These are phyloP conservation scores for Mesembryanthemum crystallinum DNA, from an alignment of 148 eudicot genomes.

Conservation along the genomic window DNA sequence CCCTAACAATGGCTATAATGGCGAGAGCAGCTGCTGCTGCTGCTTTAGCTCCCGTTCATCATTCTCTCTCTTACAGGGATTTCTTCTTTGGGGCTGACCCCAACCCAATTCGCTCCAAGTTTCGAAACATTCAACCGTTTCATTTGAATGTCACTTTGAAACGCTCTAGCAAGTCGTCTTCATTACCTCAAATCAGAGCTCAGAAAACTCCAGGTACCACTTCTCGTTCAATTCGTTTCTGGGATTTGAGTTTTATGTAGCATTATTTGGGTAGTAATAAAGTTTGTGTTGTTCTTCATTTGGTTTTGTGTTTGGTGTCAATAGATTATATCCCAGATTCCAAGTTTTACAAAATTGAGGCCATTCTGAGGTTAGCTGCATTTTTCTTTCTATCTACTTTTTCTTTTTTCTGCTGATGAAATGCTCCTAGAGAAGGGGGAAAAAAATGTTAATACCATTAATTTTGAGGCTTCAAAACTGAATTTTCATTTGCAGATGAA, in stretches of 20 bases:
- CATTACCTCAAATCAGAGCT: conserved; percentile 45
- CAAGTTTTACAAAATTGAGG: conserved; percentile 85
- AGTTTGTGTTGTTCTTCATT: background rate
- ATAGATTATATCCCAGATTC: conserved; percentile 63
- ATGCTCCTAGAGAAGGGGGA: too few species aligned
- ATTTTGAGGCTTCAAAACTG: too few species aligned
- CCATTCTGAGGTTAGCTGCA: conserved; percentile 57
- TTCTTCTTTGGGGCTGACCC: conserved; percentile 3
- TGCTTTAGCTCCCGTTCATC: conserved; percentile 5
- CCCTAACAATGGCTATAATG: conserved; percentile 19
- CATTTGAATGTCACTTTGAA: conserved; percentile 25
- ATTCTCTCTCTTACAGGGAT: conserved; percentile 18
- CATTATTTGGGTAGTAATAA: conserved; percentile 4
- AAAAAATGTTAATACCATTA: too few species aligned
- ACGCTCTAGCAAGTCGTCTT: conserved; percentile 21
- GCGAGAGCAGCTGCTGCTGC: conserved; percentile 16
- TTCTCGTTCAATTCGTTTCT: background rate
- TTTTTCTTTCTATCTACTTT: background rate
- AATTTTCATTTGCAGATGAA: too few species aligned
- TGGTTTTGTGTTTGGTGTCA: conserved; percentile 10
- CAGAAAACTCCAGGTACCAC: conserved; percentile 35
- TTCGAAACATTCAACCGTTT: conserved; percentile 19
- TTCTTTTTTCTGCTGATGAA: background rate
- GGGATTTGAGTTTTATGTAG: background rate
- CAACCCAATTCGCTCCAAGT: conserved; percentile 12